Conservation (phyloP, 2,329 filamentous ascomycete species). For the Aspergillus fructus region DNA sequence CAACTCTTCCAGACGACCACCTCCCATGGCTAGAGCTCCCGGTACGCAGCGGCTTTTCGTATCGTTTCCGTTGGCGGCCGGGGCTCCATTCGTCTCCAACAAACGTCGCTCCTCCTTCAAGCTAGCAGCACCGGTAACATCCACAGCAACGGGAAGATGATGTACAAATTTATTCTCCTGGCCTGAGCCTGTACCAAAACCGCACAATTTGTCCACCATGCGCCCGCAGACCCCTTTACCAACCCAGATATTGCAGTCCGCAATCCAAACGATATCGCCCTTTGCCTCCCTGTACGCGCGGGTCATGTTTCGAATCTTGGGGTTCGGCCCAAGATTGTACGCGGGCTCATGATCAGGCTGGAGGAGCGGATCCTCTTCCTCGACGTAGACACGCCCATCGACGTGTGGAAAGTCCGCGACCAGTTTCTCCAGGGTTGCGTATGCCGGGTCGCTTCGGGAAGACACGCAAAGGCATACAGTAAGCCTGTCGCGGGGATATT, state of each 20-base stretch:
- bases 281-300: conserved; percentile 85
- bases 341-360: conserved; percentile 50
- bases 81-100: background rate
- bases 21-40: conserved; percentile 51
- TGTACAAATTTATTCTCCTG: conserved; percentile 85
- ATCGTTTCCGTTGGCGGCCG: background rate
- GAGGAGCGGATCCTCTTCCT: conserved; percentile 75
- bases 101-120: conserved; percentile 27
- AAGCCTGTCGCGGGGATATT: conserved; percentile 73
- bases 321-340: conserved; percentile 79
- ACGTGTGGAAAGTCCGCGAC: conserved; percentile 69
- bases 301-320: conserved; percentile 98
- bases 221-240: conserved; percentile 73
- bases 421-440: conserved; percentile 69
- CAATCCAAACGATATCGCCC: conserved; percentile 86
- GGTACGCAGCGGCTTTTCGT: conserved; percentile 17
- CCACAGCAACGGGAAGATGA: conserved; percentile 86
- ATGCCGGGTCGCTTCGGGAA: conserved; percentile 71
- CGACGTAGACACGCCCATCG: conserved; percentile 73
- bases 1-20: conserved; percentile 86
- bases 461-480: conserved; percentile 82
- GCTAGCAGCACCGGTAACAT: conserved; percentile 50
- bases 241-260: conserved; percentile 97
- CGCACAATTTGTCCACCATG: conserved; percentile 85
- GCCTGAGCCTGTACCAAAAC: conserved; percentile 51